Evolutionary conservation across 1,139 yeast genomes (phyloP).

Genomic region (Hansenula anomala): DNA sequence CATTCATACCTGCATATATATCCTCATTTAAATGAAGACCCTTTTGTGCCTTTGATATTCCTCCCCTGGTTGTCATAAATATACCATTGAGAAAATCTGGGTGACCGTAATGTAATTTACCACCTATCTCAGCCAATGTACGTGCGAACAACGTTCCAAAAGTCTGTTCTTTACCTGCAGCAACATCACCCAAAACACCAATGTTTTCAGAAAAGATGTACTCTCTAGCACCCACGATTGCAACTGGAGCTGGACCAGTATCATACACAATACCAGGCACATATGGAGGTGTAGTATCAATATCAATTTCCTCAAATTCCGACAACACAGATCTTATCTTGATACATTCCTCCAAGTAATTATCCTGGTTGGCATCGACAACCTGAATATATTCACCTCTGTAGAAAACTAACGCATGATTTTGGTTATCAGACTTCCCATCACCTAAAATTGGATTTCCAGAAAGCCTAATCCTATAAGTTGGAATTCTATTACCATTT

Average conservation of each 20-base stretch:
- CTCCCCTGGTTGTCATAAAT: slow-evolving; percentile 89
- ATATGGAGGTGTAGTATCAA: slow-evolving; percentile 37
- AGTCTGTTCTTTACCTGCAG: slow-evolving; percentile 92
- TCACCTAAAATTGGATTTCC: slow-evolving; percentile 90
- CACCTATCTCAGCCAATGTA: slow-evolving; percentile 81
- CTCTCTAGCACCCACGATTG: slow-evolving; percentile 85
- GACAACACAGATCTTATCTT: slow-evolving; percentile 73
- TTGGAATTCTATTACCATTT: slow-evolving; percentile 40
- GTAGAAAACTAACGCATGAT: slow-evolving; percentile 68
- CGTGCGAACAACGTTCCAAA: slow-evolving; percentile 88
- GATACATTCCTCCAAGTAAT: slow-evolving; percentile 79
- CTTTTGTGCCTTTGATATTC: slow-evolving; percentile 83
- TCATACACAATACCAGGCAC: slow-evolving; percentile 38
- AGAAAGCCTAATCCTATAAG: slow-evolving; percentile 55
- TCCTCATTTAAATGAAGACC: slow-evolving; percentile 87
- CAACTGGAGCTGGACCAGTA: slow-evolving; percentile 50
- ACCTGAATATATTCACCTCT: slow-evolving; percentile 88
- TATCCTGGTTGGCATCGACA: slow-evolving; percentile 86
- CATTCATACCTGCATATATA: slow-evolving; percentile 88
- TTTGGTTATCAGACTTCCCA: slow-evolving; percentile 87
- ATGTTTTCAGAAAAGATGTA: slow-evolving; percentile 82
- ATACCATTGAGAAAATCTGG: slow-evolving; percentile 84
- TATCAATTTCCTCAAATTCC: slow-evolving; percentile 63
- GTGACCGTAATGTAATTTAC: slow-evolving; percentile 87
- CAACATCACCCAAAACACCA: slow-evolving; percentile 85